phyloP scores from a whole-genome alignment of 1,284 basidiomycete species.

The Sutorius eximius region DNA sequence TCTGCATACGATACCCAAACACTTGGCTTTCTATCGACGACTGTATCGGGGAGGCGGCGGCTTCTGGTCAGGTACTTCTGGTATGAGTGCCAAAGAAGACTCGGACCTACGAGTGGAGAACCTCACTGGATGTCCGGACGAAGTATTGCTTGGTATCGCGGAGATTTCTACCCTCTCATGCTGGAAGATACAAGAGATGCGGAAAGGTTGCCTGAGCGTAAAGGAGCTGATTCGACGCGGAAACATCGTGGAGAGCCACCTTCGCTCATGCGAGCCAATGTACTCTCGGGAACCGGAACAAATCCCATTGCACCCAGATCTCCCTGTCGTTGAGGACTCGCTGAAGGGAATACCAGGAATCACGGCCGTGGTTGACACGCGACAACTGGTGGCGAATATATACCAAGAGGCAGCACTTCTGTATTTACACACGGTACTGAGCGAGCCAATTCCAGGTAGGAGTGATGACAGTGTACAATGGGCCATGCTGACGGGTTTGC shows the following conservation, averaged over 20 bases:
- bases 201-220: slow-evolving; percentile 62
- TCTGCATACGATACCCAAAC: slow-evolving; percentile 60
- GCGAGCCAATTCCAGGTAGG: slow-evolving; percentile 63
- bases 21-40: slow-evolving; percentile 62
- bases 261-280: slow-evolving; percentile 42
- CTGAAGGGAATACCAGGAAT: slow-evolving; percentile 28
- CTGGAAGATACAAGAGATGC: slow-evolving; percentile 68
- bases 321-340: slow-evolving; percentile 33
- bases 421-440: slow-evolving; percentile 71
- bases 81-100: slow-evolving; percentile 30
- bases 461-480: slow-evolving; percentile 17
- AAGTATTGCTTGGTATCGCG: slow-evolving; percentile 70
- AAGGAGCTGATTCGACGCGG: slow-evolving; percentile 69
- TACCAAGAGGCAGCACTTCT: slow-evolving; percentile 68
- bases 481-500: slow-evolving; percentile 21
- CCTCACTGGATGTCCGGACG: slow-evolving; percentile 73
- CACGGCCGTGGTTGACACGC: slow-evolving; percentile 41
- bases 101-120: slow-evolving; percentile 56
- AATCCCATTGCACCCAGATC: slow-evolving; percentile 40
- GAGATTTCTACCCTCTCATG: slow-evolving; percentile 71
- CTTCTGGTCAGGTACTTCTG: slow-evolving; percentile 35
- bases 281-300: slow-evolving; percentile 34
- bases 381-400: slow-evolving; percentile 53
- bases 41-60: slow-evolving; percentile 46
- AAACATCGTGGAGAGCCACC: slow-evolving; percentile 61